Evolutionary conservation across 768 basidiomycete genomes (phyloP).

Genomic region (button mushroom (Agaricus bisporus)): DNA sequence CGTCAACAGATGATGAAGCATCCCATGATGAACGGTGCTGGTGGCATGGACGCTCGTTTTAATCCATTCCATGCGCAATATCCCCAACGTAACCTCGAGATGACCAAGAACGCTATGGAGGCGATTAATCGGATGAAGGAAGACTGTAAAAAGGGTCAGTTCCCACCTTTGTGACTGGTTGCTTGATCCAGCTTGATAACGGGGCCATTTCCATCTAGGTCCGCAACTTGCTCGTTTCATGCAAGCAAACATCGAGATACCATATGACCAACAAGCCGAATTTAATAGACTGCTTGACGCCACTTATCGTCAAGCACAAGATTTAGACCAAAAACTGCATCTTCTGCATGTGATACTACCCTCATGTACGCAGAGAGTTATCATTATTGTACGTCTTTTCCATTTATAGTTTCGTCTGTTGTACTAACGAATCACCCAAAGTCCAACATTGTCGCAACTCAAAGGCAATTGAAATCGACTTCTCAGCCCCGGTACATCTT

Average conservation of each 20-base stretch:
- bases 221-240: neutral
- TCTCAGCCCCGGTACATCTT: conserved; percentile 37
- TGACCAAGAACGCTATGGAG: conserved; percentile 4
- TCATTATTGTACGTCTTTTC: conserved; percentile 44
- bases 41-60: neutral
- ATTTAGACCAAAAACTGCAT: conserved; percentile 46
- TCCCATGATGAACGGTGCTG: conserved; percentile 1
- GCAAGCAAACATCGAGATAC: conserved; percentile 26
- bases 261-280: conserved; percentile 48
- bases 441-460: conserved; percentile 40
- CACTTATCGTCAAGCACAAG: conserved; percentile 34
- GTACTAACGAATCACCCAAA: conserved; percentile 14
- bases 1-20: conserved; percentile 13
- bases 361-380: conserved; percentile 39
- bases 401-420: neutral
- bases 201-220: neutral
- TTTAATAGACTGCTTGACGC: conserved; percentile 47
- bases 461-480: conserved; percentile 32
- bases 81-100: neutral
- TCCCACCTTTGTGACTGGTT: neutral
- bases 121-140: conserved; percentile 6
- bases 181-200: neutral
- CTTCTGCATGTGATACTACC: conserved; percentile 41
- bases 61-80: neutral
- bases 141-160: conserved; percentile 15